phyloP scores from a whole-genome alignment of 2,329 filamentous ascomycete genomes.

The Calonectria pseudoreteaudii region DNA sequence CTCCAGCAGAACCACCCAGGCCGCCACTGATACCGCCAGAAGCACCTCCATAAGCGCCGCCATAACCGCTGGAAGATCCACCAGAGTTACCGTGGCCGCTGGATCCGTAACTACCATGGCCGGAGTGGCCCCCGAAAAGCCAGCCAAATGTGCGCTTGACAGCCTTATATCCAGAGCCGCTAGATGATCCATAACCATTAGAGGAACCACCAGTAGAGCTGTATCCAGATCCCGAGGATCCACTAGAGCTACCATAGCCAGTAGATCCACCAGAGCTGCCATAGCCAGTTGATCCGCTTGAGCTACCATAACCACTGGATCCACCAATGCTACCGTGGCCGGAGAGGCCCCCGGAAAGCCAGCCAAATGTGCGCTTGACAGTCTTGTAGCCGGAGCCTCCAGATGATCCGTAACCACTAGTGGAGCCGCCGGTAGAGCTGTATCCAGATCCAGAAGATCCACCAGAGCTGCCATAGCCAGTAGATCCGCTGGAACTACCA shows the following conservation, averaged over 20 bases:
- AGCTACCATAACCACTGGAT: neutral
- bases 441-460: neutral
- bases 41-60: neutral
- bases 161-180: neutral
- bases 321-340: neutral
- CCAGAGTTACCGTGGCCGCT: neutral
- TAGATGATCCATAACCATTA: neutral
- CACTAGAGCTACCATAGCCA: neutral
- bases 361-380: neutral
- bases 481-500: neutral
- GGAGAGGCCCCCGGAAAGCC: neutral
- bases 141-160: neutral
- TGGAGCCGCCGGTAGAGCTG: neutral
- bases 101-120: neutral
- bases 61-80: neutral
- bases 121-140: neutral
- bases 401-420: neutral
- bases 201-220: neutral
- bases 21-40: neutral
- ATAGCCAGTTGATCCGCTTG: neutral
- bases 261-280: neutral
- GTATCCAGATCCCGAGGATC: neutral
- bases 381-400: neutral
- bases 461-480: neutral
- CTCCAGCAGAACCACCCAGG: neutral